phyloP scores from a whole-genome alignment of 164 flowering plant genomes.

The Kingdonia uniflora region DNA sequence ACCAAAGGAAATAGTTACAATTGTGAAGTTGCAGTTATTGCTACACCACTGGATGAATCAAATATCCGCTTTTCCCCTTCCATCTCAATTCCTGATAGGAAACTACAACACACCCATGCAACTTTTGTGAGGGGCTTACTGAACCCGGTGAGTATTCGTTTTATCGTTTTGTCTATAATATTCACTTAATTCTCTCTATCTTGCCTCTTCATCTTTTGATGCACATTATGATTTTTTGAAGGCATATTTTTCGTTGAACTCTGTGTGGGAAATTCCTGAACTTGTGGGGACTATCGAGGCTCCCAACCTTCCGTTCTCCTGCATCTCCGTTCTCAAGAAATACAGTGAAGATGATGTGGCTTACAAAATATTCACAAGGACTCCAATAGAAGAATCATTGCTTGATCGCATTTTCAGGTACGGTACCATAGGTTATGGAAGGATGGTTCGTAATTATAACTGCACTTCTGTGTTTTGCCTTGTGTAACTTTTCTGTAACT shows the following conservation, averaged over 20 bases:
- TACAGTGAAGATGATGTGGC: constrained; percentile 45
- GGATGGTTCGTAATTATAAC: no score
- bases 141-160: constrained; percentile 55
- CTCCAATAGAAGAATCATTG: constrained; percentile 45
- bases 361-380: constrained; percentile 79
- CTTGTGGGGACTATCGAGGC: constrained; percentile 74
- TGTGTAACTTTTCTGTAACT: no score
- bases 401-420: constrained; percentile 86
- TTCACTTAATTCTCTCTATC: neutral
- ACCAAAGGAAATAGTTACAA: constrained; percentile 56
- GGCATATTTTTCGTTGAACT: constrained; percentile 64
- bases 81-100: constrained; percentile 59
- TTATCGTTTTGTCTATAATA: neutral
- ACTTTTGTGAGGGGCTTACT: constrained; percentile 82
- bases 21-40: constrained; percentile 71
- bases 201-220: neutral
- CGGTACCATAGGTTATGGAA: no score
- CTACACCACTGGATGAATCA: constrained; percentile 82
- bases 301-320: constrained; percentile 58
- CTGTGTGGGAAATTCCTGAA: constrained; percentile 53
- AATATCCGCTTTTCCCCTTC: constrained; percentile 53
- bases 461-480: no score
- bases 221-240: constrained; percentile 14
- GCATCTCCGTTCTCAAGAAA: constrained; percentile 70
- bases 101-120: constrained; percentile 75